Conservation (phyloP, 2,329 filamentous ascomycete species). For the Biscogniauxia sp. region DNA sequence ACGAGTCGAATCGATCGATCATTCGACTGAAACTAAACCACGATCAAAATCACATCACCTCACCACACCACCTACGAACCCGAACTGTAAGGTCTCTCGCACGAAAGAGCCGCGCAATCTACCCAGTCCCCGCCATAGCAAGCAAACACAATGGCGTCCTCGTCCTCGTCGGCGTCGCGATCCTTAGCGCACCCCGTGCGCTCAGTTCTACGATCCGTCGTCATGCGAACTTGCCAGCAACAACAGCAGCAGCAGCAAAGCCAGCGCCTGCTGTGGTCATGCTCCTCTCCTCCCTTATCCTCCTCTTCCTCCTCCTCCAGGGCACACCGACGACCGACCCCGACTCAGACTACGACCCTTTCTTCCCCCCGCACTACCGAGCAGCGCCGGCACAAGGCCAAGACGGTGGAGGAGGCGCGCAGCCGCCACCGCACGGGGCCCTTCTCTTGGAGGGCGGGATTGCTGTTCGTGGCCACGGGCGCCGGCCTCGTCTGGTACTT, state of each 20-base stretch:
- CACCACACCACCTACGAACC: too few species aligned
- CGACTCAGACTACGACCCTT: conserved; percentile 1
- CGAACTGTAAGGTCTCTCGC: too few species aligned
- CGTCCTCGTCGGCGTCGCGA: too few species aligned
- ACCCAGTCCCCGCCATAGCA: too few species aligned
- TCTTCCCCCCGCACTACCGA: conserved; percentile 16
- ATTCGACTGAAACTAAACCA: too few species aligned
- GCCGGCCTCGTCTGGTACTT: conserved; percentile 84
- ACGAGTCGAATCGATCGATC: too few species aligned
- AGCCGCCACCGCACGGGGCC: conserved; percentile 63
- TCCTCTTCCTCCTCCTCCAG: conserved; percentile 5
- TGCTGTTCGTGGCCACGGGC: conserved; percentile 80
- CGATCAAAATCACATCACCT: too few species aligned
- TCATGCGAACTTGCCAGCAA: conserved; percentile 11
- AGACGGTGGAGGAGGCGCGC: conserved; percentile 59
- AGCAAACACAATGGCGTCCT: too few species aligned
- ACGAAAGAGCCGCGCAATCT: too few species aligned
- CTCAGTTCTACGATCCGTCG: conserved; percentile 22
- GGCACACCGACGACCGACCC: too few species aligned
- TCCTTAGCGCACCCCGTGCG: conserved; percentile 13
- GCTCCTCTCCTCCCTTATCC: conserved; percentile 11
- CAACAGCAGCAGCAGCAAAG: conserved; percentile 3
- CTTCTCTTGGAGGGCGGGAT: conserved; percentile 88
- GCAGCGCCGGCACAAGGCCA: conserved; percentile 42
- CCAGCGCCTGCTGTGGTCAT: background rate